Conservation (phyloP, 257 asterid species). For the Solanum ossicruentum region DNA sequence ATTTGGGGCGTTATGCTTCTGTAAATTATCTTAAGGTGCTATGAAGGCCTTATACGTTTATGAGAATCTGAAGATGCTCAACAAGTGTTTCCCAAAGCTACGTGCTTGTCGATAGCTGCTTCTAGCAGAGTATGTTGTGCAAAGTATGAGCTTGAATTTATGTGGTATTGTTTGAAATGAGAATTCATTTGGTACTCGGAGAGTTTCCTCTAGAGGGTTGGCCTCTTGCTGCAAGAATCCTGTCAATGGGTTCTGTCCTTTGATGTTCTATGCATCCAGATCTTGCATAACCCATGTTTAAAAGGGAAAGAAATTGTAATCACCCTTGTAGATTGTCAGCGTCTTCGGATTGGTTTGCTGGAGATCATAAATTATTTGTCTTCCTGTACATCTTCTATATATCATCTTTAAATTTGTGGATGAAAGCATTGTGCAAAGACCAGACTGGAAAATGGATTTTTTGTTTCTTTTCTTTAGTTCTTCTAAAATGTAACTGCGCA, state of each 20-base stretch:
- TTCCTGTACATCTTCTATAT: neutral
- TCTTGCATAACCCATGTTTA: neutral
- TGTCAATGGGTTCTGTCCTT: neutral
- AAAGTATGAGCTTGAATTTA: neutral
- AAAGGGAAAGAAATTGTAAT: neutral
- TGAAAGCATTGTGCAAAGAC: neutral
- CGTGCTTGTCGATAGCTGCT: neutral
- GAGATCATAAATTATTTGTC: neutral
- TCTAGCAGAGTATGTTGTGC: neutral
- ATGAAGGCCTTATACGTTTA: neutral
- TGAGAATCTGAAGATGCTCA: neutral
- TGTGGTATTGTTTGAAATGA: neutral
- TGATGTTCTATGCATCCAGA: neutral
- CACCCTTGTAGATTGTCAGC: neutral
- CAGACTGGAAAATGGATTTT: neutral
- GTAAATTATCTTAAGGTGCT: neutral
- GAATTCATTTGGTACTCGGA: neutral
- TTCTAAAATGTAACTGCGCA: neutral
- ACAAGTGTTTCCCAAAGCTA: neutral
- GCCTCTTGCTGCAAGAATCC: neutral
- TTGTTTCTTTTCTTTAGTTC: neutral
- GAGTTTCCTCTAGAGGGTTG: neutral
- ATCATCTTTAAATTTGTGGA: neutral
- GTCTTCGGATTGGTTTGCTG: neutral
- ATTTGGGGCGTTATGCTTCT: neutral